Evolutionary conservation across 2,329 filamentous ascomycete species (phyloP).

Genomic region (Chrysosporium queenslandicum): DNA sequence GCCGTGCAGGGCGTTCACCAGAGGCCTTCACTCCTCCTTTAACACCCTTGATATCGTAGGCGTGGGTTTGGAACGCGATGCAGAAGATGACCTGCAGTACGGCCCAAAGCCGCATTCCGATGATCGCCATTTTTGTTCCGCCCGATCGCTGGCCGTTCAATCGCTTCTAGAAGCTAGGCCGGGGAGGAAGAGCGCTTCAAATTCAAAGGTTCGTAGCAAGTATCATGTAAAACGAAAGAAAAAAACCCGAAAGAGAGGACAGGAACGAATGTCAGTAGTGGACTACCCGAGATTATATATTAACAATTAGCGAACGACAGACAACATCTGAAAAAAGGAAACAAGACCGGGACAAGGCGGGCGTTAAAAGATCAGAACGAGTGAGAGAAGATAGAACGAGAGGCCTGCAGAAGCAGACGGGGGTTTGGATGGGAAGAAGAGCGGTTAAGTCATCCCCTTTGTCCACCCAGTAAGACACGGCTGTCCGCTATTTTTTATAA

Average conservation of each 20-base stretch:
- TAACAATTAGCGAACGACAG: background rate
- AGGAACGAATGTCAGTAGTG: slow-evolving; percentile 2
- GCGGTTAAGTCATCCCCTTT: background rate
- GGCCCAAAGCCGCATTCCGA: slow-evolving; percentile 5
- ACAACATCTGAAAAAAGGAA: background rate
- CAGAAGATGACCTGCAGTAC: slow-evolving; percentile 6
- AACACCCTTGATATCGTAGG: slow-evolving; percentile 23
- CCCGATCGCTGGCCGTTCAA: background rate
- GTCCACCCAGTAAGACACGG: background rate
- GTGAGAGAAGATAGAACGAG: background rate
- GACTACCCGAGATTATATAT: background rate
- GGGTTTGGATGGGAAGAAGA: background rate
- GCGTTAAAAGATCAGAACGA: background rate
- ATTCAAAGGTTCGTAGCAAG: background rate
- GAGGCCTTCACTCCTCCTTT: slow-evolving; percentile 22
- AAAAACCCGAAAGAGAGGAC: background rate
- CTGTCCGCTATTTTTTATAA: background rate
- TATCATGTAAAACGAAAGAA: background rate
- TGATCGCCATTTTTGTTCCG: background rate
- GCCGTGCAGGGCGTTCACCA: slow-evolving; percentile 38
- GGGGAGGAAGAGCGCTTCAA: background rate
- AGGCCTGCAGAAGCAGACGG: background rate
- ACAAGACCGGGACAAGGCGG: background rate
- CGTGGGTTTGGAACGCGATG: slow-evolving; percentile 1
- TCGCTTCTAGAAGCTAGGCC: background rate